Conservation (phyloP, 495 filamentous ascomycete genomes). For the Filosporella fistucella region DNA sequence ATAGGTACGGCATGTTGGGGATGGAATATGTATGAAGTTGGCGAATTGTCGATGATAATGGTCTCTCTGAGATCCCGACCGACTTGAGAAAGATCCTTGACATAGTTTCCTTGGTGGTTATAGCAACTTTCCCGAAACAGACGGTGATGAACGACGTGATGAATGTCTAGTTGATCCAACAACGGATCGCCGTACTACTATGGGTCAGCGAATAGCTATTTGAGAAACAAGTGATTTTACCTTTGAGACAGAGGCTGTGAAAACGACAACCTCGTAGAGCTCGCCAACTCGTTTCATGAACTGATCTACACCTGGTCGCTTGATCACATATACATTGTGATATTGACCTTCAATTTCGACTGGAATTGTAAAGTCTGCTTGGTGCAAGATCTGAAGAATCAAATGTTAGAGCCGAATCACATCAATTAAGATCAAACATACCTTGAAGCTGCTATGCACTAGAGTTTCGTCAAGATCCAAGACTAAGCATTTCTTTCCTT, state of each 20-base stretch:
- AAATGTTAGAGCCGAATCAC: neutral
- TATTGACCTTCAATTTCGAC: constrained; percentile 99
- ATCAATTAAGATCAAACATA: constrained; percentile 32
- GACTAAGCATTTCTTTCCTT: constrained; percentile 89
- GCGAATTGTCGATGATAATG: constrained; percentile 99
- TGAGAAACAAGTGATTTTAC: constrained; percentile 38
- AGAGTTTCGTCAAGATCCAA: constrained; percentile 97
- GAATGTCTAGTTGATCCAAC: constrained; percentile 95
- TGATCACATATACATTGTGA: constrained; percentile 99
- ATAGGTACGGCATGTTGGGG: constrained; percentile 98
- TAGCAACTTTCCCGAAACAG: constrained; percentile 98
- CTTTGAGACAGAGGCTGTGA: constrained; percentile 98
- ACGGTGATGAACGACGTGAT: constrained; percentile 92
- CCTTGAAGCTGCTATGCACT: constrained; percentile 99
- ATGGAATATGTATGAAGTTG: constrained; percentile 99
- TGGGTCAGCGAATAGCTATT: constrained; percentile 8
- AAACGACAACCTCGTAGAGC: constrained; percentile 97
- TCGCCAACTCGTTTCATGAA: constrained; percentile 99
- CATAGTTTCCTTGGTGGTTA: constrained; percentile 99
- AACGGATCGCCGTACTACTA: constrained; percentile 90
- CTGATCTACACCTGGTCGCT: constrained; percentile 92
- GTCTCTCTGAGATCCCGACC: constrained; percentile 94
- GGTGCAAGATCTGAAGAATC: constrained; percentile 75
- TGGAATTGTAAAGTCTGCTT: constrained; percentile 98
- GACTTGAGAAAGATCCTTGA: constrained; percentile 97